These are phyloP conservation scores for Fusarium albosuccineum DNA, from an alignment of 2,329 filamentous ascomycete genomes.

Conservation along the genomic window DNA sequence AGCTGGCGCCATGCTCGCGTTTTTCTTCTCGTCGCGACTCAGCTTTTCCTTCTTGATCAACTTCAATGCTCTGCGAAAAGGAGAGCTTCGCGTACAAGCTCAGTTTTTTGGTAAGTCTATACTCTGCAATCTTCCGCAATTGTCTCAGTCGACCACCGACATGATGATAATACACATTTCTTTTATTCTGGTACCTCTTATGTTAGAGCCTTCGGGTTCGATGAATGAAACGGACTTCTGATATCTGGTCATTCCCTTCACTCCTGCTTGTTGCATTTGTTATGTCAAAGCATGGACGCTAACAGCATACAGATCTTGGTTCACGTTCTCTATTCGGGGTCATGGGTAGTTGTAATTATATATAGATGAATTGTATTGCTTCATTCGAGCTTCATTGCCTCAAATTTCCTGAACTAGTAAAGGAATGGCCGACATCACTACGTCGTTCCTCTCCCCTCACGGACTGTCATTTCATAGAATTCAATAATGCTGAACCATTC, in stretches of 20 bases:
- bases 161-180: conserved; percentile 80
- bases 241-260: conserved; percentile 52
- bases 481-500: conserved; percentile 38
- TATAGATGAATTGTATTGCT: background rate
- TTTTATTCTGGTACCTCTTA: conserved; percentile 97
- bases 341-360: background rate
- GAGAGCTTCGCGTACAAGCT: conserved; percentile 11
- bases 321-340: too few species aligned
- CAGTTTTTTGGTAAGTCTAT: conserved; percentile 51
- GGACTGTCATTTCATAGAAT: conserved; percentile 11
- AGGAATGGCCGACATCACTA: background rate
- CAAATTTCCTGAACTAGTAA: background rate
- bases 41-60: conserved; percentile 22
- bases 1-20: conserved; percentile 28
- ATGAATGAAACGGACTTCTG: conserved; percentile 94
- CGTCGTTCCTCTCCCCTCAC: background rate
- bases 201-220: conserved; percentile 78
- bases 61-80: conserved; percentile 1
- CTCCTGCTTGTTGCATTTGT: conserved; percentile 17
- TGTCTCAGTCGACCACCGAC: conserved; percentile 44
- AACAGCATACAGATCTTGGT: conserved; percentile 30
- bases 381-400: too few species aligned
- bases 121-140: conserved; percentile 6
- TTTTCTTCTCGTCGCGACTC: conserved; percentile 33
- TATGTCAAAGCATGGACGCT: conserved; percentile 25